Conservation (phyloP, 1,284 basidiomycete genomes). For the Ceratobasidium sp. region DNA sequence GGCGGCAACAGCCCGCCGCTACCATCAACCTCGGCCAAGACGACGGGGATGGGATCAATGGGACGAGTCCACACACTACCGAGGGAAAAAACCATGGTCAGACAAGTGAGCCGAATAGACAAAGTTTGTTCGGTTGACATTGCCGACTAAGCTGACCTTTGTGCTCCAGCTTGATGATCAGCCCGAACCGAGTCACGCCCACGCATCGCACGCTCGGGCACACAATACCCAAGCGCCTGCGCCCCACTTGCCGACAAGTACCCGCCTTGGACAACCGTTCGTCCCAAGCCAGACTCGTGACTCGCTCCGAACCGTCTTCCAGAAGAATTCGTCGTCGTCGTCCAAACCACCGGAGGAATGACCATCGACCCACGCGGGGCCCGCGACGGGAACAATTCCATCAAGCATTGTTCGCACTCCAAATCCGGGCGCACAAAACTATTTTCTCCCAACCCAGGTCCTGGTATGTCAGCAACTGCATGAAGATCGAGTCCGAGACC, state of each 20-base stretch:
- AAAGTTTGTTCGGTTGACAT: conserved; percentile 14
- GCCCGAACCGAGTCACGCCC: conserved; percentile 13
- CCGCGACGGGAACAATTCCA: conserved; percentile 4
- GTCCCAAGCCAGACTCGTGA: not conserved
- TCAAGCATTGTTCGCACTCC: conserved; percentile 8
- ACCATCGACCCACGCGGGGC: too few relatives aligned
- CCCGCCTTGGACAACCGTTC: not conserved
- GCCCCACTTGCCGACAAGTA: not conserved
- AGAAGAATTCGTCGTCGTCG: not conserved
- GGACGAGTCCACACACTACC: not conserved
- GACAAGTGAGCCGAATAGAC: not conserved
- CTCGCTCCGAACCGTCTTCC: not conserved
- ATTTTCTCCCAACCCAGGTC: conserved; percentile 3
- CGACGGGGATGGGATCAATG: not conserved
- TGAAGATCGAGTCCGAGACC: conserved; percentile 34
- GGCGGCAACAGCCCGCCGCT: not conserved
- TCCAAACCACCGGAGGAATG: too few relatives aligned
- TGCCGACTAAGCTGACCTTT: conserved; percentile 3
- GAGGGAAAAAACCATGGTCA: not conserved
- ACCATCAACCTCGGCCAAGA: not conserved
- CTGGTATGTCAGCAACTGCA: conserved; percentile 4
- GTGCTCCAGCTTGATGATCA: not conserved
- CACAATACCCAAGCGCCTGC: conserved; percentile 15
- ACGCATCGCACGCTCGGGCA: not conserved
- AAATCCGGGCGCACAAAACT: not conserved